A percentile compares a stretch with the other conserved stretches of the same genome.
Evolutionary conservation across 2,329 filamentous ascomycete genomes (phyloP).

Genomic region (Thielaviopsis euricoi): DNA sequence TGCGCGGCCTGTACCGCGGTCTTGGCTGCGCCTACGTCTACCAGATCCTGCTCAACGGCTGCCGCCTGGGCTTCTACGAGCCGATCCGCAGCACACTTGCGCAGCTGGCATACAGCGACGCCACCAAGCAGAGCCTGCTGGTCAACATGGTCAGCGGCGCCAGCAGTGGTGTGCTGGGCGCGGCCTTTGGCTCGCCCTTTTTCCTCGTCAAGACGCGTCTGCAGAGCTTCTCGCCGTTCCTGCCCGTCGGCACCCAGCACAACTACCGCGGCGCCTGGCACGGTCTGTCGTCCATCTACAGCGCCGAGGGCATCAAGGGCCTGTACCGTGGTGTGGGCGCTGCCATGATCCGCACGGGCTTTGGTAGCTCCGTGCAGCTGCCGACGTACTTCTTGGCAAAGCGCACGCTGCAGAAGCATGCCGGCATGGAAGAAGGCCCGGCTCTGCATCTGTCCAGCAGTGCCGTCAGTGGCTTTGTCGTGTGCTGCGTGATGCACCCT

Average conservation of each 20-base stretch:
- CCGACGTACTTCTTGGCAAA: slow-evolving; percentile 98
- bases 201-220: slow-evolving; percentile 95
- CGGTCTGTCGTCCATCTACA: slow-evolving; percentile 66
- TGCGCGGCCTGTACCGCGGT: slow-evolving; percentile 72
- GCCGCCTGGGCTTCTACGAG: slow-evolving; percentile 93
- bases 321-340: slow-evolving; percentile 83
- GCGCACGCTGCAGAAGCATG: slow-evolving; percentile 61
- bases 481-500: slow-evolving; percentile 96
- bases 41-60: slow-evolving; percentile 91
- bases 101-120: slow-evolving; percentile 51
- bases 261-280: slow-evolving; percentile 74
- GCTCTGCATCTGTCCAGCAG: slow-evolving; percentile 80
- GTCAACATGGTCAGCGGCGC: slow-evolving; percentile 93
- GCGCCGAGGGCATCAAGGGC: slow-evolving; percentile 58
- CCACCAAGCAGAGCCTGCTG: slow-evolving; percentile 63
- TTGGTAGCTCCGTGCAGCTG: slow-evolving; percentile 87
- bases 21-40: slow-evolving; percentile 89
- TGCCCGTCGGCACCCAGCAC: slow-evolving; percentile 95
- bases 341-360: slow-evolving; percentile 90
- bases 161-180: slow-evolving; percentile 74
- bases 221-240: slow-evolving; percentile 82
- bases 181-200: slow-evolving; percentile 85
- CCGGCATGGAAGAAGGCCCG: slow-evolving; percentile 81
- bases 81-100: slow-evolving; percentile 65
- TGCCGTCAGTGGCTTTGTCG: slow-evolving; percentile 80